phyloP scores from a whole-genome alignment of 305 asterid genomes.

The Fraxinus ornus region DNA sequence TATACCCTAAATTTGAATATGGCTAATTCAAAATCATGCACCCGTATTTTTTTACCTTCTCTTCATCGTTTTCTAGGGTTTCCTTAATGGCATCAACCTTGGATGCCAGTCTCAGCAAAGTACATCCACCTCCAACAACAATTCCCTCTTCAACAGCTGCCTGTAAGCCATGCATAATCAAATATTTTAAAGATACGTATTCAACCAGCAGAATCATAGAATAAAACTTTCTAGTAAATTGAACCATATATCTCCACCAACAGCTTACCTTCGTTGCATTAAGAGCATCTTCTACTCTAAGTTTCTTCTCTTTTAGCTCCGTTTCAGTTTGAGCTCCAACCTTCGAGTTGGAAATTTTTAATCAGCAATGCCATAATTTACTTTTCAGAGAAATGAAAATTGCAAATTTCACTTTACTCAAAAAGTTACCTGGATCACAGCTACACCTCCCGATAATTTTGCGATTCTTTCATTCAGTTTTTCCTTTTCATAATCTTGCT shows the following conservation, averaged over 20 bases:
- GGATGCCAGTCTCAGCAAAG: slow-evolving; percentile 82
- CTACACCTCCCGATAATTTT: slow-evolving; percentile 53
- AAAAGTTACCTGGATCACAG: slow-evolving; percentile 44
- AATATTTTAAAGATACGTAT: neutral
- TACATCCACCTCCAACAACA: slow-evolving; percentile 98
- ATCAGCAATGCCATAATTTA: neutral
- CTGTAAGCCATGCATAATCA: slow-evolving; percentile 33
- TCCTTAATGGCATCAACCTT: slow-evolving; percentile 85
- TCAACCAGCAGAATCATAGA: neutral
- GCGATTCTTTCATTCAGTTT: slow-evolving; percentile 51
- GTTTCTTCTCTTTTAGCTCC: slow-evolving; percentile 52
- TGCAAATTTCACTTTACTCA: neutral
- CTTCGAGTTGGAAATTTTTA: slow-evolving; percentile 24
- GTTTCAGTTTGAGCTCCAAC: slow-evolving; percentile 64
- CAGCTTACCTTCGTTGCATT: slow-evolving; percentile 51
- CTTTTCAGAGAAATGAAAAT: neutral
- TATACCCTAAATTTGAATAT: neutral
- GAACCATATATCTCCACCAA: neutral
- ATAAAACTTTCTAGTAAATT: neutral
- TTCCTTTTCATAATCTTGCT: slow-evolving; percentile 50
- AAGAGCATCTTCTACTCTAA: slow-evolving; percentile 58
- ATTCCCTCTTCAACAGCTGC: slow-evolving; percentile 99
- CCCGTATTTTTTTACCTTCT: slow-evolving; percentile 48
- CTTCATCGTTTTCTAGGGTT: slow-evolving; percentile 80
- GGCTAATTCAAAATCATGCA: neutral